Evolutionary conservation across 2,329 filamentous ascomycete genomes (phyloP).

Genomic region (Emericellopsis cladophorae): DNA sequence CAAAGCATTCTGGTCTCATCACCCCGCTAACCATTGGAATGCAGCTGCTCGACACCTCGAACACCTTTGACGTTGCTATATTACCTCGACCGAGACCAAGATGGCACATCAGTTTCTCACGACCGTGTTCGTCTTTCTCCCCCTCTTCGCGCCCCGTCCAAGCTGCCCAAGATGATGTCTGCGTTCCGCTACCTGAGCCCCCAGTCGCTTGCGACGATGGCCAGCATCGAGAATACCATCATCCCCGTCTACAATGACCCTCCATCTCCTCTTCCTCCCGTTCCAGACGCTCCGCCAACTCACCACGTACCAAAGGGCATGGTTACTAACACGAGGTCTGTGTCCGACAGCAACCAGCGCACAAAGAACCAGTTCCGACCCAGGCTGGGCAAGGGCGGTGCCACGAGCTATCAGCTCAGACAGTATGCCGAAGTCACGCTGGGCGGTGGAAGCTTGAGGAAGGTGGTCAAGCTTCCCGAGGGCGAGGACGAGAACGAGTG

Average conservation of each 20-base stretch:
- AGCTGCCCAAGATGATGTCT: conserved; percentile 7
- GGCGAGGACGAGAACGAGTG: conserved; percentile 97
- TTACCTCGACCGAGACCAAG: conserved; percentile 6
- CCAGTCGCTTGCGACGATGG: conserved; percentile 17
- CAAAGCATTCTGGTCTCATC: conserved; percentile 10
- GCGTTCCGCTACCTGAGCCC: conserved; percentile 18
- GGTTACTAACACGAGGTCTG: conserved; percentile 15
- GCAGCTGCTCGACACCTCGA: conserved; percentile 8
- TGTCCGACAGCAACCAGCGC: conserved; percentile 58
- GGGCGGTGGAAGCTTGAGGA: conserved; percentile 84
- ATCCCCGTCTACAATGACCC: conserved; percentile 17
- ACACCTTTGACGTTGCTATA: conserved; percentile 3
- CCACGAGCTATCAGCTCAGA: conserved; percentile 79
- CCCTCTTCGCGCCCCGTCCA: not conserved
- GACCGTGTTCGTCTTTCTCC: conserved; percentile 23
- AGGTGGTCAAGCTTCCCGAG: conserved; percentile 93
- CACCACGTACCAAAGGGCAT: conserved; percentile 1
- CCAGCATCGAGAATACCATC: conserved; percentile 15
- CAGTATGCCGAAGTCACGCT: conserved; percentile 97
- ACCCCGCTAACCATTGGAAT: conserved; percentile 30
- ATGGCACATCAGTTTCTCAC: conserved; percentile 28
- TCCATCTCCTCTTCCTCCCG: conserved; percentile 3
- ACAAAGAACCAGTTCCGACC: conserved; percentile 87
- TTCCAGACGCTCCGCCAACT: not conserved
- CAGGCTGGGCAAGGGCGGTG: conserved; percentile 76